These are phyloP conservation scores for Letharia columbiana DNA, from an alignment of 495 filamentous ascomycete species.

Conservation along the genomic window DNA sequence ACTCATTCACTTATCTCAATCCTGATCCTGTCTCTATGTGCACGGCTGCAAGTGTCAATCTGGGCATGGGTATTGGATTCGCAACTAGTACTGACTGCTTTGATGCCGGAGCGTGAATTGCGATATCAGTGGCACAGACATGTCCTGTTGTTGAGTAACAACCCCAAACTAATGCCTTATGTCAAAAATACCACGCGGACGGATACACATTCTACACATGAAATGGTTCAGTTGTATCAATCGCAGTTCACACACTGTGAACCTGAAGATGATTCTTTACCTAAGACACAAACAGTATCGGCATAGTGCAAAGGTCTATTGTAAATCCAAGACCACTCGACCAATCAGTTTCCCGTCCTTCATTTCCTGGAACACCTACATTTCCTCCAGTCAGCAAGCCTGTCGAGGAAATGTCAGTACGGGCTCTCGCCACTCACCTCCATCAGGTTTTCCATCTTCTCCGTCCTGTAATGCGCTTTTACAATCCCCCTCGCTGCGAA, in stretches of 20 bases:
- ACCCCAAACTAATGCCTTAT: background rate
- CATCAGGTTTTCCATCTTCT: slow-evolving; percentile 56
- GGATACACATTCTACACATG: background rate
- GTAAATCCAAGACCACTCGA: slow-evolving; percentile 51
- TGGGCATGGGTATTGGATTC: no score
- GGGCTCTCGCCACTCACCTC: slow-evolving; percentile 28
- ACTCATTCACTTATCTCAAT: no score
- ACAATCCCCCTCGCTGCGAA: slow-evolving; percentile 54
- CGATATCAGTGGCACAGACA: background rate
- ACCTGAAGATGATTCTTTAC: background rate
- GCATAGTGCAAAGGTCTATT: slow-evolving; percentile 23
- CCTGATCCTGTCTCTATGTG: no score
- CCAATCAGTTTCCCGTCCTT: slow-evolving; percentile 47
- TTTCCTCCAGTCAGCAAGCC: background rate
- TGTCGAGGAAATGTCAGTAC: background rate
- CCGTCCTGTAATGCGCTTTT: slow-evolving; percentile 48
- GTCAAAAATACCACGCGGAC: background rate
- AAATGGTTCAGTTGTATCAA: background rate
- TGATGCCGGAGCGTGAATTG: background rate
- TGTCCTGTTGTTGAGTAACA: background rate
- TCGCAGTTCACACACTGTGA: background rate
- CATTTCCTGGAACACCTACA: slow-evolving; percentile 48
- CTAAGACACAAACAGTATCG: background rate
- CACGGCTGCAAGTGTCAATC: no score
- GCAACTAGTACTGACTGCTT: no score